phyloP scores from a whole-genome alignment of 2,329 filamentous ascomycete genomes.

The Penicillium sp. region DNA sequence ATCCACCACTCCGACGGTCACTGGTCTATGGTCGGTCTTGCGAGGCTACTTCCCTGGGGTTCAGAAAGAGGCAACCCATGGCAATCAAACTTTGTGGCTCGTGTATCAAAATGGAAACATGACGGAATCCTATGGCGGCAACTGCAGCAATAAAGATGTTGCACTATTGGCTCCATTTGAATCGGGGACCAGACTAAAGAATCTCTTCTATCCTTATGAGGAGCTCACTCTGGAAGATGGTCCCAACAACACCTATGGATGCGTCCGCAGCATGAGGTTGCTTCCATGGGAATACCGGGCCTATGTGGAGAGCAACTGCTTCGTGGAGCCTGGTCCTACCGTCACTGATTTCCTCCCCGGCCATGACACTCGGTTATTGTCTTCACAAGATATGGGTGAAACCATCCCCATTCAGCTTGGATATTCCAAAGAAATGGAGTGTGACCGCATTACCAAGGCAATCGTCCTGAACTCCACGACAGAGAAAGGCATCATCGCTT shows the following conservation, averaged over 20 bases:
- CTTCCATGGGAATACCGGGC: conserved; percentile 48
- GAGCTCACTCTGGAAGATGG: conserved; percentile 24
- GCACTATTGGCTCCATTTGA: conserved; percentile 56
- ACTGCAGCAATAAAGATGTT: conserved; percentile 48
- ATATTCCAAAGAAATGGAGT: conserved; percentile 59
- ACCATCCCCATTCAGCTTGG: conserved; percentile 48
- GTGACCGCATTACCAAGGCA: conserved; percentile 48
- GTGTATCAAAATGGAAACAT: conserved; percentile 46
- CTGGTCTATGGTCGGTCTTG: conserved; percentile 58
- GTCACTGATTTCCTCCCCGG: conserved; percentile 58
- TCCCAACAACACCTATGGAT: neutral
- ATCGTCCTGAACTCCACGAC: conserved; percentile 54
- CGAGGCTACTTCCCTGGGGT: conserved; percentile 37
- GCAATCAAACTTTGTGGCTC: conserved; percentile 45
- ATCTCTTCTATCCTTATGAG: conserved; percentile 59
- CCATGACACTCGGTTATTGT: conserved; percentile 48
- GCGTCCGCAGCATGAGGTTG: neutral
- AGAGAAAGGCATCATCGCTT: conserved; percentile 42
- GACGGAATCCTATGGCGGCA: conserved; percentile 51
- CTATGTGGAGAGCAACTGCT: conserved; percentile 52
- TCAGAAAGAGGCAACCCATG: conserved; percentile 27
- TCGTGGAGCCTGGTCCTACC: conserved; percentile 50
- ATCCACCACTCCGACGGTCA: conserved; percentile 51
- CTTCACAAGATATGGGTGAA: conserved; percentile 50
- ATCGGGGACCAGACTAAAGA: conserved; percentile 52